Base-by-base conservation (phyloP, 306 rosid species). In the Fragaria vesca region DNA sequence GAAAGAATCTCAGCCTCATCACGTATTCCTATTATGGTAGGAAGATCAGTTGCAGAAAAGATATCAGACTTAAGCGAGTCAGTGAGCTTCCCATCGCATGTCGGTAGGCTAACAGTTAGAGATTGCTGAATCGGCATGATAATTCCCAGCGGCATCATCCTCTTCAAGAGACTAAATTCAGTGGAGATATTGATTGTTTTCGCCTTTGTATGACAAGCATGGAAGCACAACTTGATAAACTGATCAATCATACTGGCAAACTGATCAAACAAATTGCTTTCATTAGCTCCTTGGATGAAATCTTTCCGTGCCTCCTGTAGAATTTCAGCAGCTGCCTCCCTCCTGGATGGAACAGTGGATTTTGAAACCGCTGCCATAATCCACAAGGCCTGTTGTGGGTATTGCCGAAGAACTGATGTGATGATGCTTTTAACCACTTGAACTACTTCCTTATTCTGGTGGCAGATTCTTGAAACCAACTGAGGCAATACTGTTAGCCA, bases 331-430 rank as follows among this genome's bases (percentile, higher is more conserved):
- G 99, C 97, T 58, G 97, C 97, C 81, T 91, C 97, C 40, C 89
- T 81, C 93, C 99, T 89, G 61, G 99, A 95, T 78, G 93, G 91
- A 85, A 95, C 93, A 46, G 91, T 88, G 26, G 97, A 93, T 84
- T 93, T 95, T 81, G 97, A 95, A 86, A 95, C 97, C 58, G 99
- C 99, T 21, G 97, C 99, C 99, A 95, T 93, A 77, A 95, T 89
- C 99, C 99, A 95, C 13, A 95, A 89, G 69, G 93, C 93, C 78
- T 95, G 98, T 71, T 93, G 98, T 51, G 99, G 97, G 79, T 93
- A 93, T 78, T 88, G 87, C 28, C 83, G 85, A 72, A 95, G 91
- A 88, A 95, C 97, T 72, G 91, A 92, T 83, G 93, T 85, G 80
- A 92, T 92, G 54, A 91, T 88, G 83, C 52, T 82, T 80, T 95